These are phyloP conservation scores for Ceratobasidium sp. DNA, from an alignment of 1,284 basidiomycete genomes.

Conservation along the genomic window DNA sequence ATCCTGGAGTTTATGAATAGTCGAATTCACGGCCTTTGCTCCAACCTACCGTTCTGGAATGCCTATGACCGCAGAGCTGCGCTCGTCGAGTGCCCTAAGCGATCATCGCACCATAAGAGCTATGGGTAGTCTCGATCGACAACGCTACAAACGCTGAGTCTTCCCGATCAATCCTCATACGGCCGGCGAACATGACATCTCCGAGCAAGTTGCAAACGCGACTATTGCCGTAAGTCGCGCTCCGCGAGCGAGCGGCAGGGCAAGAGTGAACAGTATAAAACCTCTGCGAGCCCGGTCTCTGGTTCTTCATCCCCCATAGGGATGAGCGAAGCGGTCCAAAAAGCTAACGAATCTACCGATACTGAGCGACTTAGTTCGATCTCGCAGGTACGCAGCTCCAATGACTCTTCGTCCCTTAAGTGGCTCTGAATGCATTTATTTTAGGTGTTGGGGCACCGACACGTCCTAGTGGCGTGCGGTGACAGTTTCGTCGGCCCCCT, in stretches of 20 bases:
- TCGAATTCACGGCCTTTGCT: not conserved
- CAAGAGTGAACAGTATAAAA: conserved; percentile 25
- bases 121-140: conserved; percentile 32
- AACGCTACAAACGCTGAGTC: conserved; percentile 29
- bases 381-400: conserved; percentile 29
- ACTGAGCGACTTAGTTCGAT: conserved; percentile 40
- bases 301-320: conserved; percentile 32
- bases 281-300: not conserved
- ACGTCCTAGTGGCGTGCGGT: conserved; percentile 42
- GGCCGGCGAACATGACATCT: conserved; percentile 20
- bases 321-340: conserved; percentile 39
- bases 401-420: not conserved
- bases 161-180: conserved; percentile 37
- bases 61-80: conserved; percentile 33
- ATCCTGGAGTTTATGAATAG: conserved; percentile 25
- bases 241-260: not conserved
- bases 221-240: conserved; percentile 24
- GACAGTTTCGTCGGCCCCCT: conserved; percentile 41
- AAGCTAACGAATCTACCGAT: conserved; percentile 30
- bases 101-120: conserved; percentile 17
- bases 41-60: conserved; percentile 22
- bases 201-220: conserved; percentile 16
- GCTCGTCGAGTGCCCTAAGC: conserved; percentile 15
- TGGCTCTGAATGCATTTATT: not conserved
- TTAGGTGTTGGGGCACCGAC: conserved; percentile 39